Conservation (phyloP, 2,329 filamentous ascomycete species). For the Piedraia hortae region DNA sequence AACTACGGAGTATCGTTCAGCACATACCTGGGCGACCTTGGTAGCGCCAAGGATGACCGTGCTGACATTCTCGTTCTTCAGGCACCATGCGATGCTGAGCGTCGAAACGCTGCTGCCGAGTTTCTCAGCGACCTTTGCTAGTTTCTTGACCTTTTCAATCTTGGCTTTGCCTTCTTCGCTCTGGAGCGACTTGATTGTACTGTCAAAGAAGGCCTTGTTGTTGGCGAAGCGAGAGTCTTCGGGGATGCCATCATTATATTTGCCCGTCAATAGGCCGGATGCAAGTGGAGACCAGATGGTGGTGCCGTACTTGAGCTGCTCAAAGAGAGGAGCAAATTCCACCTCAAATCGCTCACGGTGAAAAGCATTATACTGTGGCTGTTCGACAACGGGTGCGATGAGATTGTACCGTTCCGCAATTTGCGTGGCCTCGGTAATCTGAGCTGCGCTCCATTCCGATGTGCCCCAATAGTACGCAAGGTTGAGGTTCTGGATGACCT, state of each 20-base stretch:
- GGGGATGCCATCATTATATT: conserved; percentile 36
- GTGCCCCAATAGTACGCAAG: conserved; percentile 38
- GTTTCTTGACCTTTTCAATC: conserved; percentile 29
- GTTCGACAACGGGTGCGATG: conserved; percentile 26
- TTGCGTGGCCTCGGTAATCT: conserved; percentile 30
- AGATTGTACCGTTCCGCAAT: conserved; percentile 30
- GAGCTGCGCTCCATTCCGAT: conserved; percentile 29
- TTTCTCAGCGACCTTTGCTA: conserved; percentile 23
- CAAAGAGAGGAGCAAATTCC: conserved; percentile 29
- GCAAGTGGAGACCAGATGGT: conserved; percentile 29
- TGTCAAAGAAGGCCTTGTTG: conserved; percentile 29
- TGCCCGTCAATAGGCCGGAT: conserved; percentile 30
- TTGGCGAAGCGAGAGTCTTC: conserved; percentile 31
- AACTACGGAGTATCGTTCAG: not conserved
- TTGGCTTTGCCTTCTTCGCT: conserved; percentile 23
- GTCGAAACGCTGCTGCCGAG: conserved; percentile 22
- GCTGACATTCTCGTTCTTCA: conserved; percentile 30
- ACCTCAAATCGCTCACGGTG: conserved; percentile 33
- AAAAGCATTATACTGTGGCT: conserved; percentile 34
- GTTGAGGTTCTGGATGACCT: conserved; percentile 26
- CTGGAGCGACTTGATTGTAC: conserved; percentile 25
- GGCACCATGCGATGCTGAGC: conserved; percentile 29
- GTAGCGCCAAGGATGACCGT: conserved; percentile 28
- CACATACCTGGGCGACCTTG: conserved; percentile 12
- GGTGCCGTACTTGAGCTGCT: conserved; percentile 29